These are phyloP conservation scores for Leccinum boreale DNA, from an alignment of 768 basidiomycete species.

Conservation along the genomic window DNA sequence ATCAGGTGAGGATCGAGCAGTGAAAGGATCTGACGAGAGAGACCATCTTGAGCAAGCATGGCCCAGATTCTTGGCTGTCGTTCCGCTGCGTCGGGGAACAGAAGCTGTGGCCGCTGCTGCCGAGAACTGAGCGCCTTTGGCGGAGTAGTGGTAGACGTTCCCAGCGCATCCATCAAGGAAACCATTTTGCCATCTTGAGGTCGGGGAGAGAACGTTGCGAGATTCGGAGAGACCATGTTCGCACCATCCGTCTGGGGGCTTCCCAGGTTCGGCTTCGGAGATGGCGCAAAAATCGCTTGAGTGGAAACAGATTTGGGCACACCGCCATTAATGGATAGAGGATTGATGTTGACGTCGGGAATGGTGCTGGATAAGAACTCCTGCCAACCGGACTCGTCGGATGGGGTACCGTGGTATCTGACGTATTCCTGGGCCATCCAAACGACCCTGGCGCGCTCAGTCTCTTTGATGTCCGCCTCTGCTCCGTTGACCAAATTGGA, in stretches of 20 bases:
- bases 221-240: constrained; percentile 38
- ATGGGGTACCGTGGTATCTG: constrained; percentile 51
- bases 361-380: constrained; percentile 53
- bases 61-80: constrained; percentile 43
- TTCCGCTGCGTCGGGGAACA: constrained; percentile 21
- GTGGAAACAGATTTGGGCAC: constrained; percentile 48
- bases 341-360: constrained; percentile 35
- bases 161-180: constrained; percentile 47
- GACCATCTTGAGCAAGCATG: constrained; percentile 58
- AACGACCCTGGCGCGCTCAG: constrained; percentile 44
- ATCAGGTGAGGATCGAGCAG: constrained; percentile 59
- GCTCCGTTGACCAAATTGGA: constrained; percentile 61
- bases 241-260: constrained; percentile 16
- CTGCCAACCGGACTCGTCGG: constrained; percentile 53
- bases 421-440: constrained; percentile 72
- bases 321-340: constrained; percentile 23
- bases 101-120: constrained; percentile 22
- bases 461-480: constrained; percentile 35
- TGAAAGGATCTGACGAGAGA: constrained; percentile 65
- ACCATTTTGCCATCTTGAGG: constrained; percentile 42
- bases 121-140: constrained; percentile 23
- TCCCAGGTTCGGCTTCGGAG: constrained; percentile 40
- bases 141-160: constrained; percentile 19
- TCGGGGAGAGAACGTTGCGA: constrained; percentile 52
- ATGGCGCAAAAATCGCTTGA: constrained; percentile 50